Evolutionary conservation across 2,329 filamentous ascomycete genomes (phyloP).

Genomic region (Aspergillus pseudoglaucus): DNA sequence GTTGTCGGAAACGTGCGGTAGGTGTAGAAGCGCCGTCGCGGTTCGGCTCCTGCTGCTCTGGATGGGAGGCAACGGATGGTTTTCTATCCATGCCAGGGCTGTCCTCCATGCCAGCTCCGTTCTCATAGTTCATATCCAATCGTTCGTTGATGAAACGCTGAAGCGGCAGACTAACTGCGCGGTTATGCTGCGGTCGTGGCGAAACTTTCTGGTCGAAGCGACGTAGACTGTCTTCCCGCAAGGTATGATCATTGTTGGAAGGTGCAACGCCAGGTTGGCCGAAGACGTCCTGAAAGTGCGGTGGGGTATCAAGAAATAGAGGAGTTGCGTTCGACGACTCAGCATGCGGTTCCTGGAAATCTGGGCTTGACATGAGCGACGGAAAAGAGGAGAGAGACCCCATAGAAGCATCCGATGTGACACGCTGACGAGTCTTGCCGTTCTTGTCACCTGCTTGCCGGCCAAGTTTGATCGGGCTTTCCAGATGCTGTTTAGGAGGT

Average conservation of each 20-base stretch:
- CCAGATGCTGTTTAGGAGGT: constrained; percentile 19
- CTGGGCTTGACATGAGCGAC: constrained; percentile 25
- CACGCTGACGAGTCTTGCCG: constrained; percentile 13
- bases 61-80: constrained; percentile 13
- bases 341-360: constrained; percentile 18
- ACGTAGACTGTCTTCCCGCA: constrained; percentile 27
- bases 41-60: constrained; percentile 5
- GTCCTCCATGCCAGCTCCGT: constrained; percentile 9
- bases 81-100: constrained; percentile 6
- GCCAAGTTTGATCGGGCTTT: constrained; percentile 29
- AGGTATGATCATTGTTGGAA: constrained; percentile 18
- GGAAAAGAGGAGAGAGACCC: constrained; percentile 27
- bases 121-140: constrained; percentile 21
- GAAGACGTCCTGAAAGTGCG: constrained; percentile 15
- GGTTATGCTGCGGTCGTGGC: constrained; percentile 19
- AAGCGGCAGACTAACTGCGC: constrained; percentile 31
- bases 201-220: constrained; percentile 21
- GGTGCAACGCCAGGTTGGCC: constrained; percentile 12
- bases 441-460: constrained; percentile 18
- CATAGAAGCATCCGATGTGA: constrained; percentile 24
- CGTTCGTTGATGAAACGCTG: constrained; percentile 37
- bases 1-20: constrained; percentile 3
- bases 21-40: constrained; percentile 9
- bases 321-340: constrained; percentile 23
- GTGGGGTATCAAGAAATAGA: constrained; percentile 17